Conservation (phyloP, 2,329 filamentous ascomycete genomes). For the Trichoderma sp. region DNA sequence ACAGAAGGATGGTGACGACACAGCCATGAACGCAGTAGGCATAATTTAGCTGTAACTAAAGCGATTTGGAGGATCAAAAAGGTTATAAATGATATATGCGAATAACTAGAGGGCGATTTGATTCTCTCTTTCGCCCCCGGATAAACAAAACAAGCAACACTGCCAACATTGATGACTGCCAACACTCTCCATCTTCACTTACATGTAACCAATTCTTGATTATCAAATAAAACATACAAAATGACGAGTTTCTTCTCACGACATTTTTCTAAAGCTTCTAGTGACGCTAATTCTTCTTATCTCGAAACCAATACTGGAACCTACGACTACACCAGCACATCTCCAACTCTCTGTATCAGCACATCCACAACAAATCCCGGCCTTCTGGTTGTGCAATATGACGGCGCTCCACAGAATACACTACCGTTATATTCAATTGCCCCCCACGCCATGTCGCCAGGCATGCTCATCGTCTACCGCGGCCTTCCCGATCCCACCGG, state of each 20-base stretch:
- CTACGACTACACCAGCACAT: neutral
- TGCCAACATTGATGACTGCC: neutral
- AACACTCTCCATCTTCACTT: neutral
- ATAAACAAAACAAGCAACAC: neutral
- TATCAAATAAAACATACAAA: neutral
- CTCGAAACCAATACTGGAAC: neutral
- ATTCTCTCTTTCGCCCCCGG: neutral
- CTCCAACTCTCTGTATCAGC: neutral
- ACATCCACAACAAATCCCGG: neutral
- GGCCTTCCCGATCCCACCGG: neutral
- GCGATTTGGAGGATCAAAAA: neutral
- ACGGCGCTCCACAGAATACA: neutral
- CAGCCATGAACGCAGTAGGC: neutral
- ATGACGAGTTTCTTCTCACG: neutral
- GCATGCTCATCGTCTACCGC: neutral
- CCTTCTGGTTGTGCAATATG: neutral
- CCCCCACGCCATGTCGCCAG: constrained; percentile 1
- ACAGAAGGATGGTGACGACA: neutral
- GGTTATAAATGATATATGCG: neutral
- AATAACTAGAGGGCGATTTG: neutral
- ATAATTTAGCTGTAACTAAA: neutral
- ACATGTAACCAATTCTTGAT: neutral
- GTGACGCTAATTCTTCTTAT: neutral
- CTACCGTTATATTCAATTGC: neutral
- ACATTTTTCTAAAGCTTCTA: neutral